These are phyloP conservation scores for Saccharum hybrid DNA, from an alignment of 202 grass and related monocot genomes.

Conservation along the genomic window DNA sequence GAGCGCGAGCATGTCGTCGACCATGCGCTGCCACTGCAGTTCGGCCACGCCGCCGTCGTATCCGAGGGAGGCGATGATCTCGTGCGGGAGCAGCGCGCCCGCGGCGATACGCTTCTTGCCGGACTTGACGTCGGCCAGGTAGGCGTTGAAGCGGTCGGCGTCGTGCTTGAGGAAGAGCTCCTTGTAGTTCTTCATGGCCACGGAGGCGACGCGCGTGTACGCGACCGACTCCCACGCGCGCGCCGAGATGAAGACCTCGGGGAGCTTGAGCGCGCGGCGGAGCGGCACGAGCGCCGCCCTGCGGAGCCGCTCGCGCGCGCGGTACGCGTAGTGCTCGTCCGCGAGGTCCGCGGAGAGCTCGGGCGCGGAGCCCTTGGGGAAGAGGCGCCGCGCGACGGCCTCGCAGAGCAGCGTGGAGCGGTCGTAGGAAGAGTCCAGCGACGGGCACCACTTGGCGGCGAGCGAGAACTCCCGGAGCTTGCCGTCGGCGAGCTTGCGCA, in stretches of 20 bases:
- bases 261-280: conserved; percentile 72
- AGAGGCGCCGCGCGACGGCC: conserved; percentile 69
- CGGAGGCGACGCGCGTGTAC: conserved; percentile 73
- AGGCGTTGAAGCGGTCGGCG: conserved; percentile 59
- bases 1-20: conserved; percentile 58
- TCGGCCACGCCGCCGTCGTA: conserved; percentile 52
- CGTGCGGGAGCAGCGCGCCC: conserved; percentile 69
- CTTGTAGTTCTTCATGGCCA: conserved; percentile 87
- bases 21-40: conserved; percentile 78
- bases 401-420: conserved; percentile 77
- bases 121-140: conserved; percentile 61
- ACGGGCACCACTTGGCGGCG: conserved; percentile 84
- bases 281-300: conserved; percentile 63
- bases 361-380: conserved; percentile 56
- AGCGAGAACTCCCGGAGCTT: conserved; percentile 52
- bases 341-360: conserved; percentile 48
- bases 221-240: conserved; percentile 57
- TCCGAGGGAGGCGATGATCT: conserved; percentile 48
- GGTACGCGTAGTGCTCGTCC: conserved; percentile 77
- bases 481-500: conserved; percentile 53
- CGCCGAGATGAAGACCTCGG: conserved; percentile 77
- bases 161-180: conserved; percentile 61
- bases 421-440: conserved; percentile 66
- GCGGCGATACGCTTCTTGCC: conserved; percentile 69
- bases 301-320: conserved; percentile 63